Evolutionary conservation across 441 rosid genomes (phyloP), one percentile per base, ranked within the genome.

Genomic region (Pelargonium fulgidum): DNA sequence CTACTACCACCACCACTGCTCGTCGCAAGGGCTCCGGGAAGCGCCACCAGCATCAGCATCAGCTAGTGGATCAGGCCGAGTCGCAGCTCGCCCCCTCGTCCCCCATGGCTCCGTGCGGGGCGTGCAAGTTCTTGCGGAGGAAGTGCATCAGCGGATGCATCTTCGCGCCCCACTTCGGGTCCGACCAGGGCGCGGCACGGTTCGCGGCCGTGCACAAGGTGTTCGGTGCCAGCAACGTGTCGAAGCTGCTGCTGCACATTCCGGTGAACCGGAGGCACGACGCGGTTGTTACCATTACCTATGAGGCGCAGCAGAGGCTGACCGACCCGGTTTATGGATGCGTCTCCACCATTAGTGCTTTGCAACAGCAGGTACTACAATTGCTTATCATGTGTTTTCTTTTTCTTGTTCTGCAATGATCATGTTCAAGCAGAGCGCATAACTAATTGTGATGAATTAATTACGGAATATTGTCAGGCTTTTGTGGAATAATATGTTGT

Each of bases 151-250:
- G 70, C 47, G 96, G 96, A 59, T 91, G 97, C 83, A 87, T 89
- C 6, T 91, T 89, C 36, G 96, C 96, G 42, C 97, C 97, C n/a
- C 82, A 91, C 75, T 91, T 91, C 3, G 83, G 93, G 17, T 80
- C 97, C 0, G 96, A 91, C 78, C 97, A 89, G 68, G 97, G 96
- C 0, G 90, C 91, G 0, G 98, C 97, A 29, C 79, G 88, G 83
- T 93, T 93, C 33, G 98, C 96, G 0, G 98, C 97, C 0, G 97
- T 93, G 10, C 98, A 93, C 80, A 90, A 89, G 79, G 93, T 93
- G 4, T 93, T 93, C 39, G 97, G 98, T 19, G 97, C 98, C 0
- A 90, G 96, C 54, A 93, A 93, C 22, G 98, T 86, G 19, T 93
- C 97, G 0, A 93, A 90, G 72, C 82, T 90, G 22, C 78, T 93